Percentiles rank a stretch among this genome's conserved stretches.
phyloP scores from a whole-genome alignment of 1,284 basidiomycete genomes.

The Puccinia novopanici region DNA sequence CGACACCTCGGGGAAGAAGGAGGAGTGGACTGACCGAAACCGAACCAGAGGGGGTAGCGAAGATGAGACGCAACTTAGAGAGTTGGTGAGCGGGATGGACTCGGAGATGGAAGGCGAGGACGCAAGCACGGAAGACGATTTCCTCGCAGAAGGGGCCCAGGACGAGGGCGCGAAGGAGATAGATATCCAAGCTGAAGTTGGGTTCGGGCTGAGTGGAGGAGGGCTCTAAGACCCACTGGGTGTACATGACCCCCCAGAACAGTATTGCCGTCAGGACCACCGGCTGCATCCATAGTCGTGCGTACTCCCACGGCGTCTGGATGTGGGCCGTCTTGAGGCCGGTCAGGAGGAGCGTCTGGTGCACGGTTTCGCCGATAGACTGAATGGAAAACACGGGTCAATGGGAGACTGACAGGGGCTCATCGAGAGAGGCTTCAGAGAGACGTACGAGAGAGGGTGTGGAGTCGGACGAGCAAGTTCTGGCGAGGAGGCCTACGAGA shows the following conservation, averaged over 20 bases:
- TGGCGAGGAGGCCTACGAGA: neutral
- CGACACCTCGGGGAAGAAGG: neutral
- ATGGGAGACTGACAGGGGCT: too few species aligned
- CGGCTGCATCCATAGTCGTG: slow-evolving; percentile 50
- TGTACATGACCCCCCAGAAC: slow-evolving; percentile 81
- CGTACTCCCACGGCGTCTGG: slow-evolving; percentile 53
- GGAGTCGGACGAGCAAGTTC: neutral
- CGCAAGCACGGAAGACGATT: slow-evolving; percentile 82
- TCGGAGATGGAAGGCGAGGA: slow-evolving; percentile 73
- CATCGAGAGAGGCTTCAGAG: too few species aligned
- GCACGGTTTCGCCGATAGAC: slow-evolving; percentile 57
- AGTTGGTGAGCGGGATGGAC: slow-evolving; percentile 64
- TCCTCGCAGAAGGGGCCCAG: slow-evolving; percentile 91
- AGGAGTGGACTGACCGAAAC: slow-evolving; percentile 62
- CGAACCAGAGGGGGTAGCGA: slow-evolving; percentile 80
- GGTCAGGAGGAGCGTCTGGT: slow-evolving; percentile 42
- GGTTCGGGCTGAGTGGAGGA: too few species aligned
- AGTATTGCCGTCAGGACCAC: slow-evolving; percentile 71
- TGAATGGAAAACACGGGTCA: too few species aligned
- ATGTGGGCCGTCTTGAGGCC: slow-evolving; percentile 22
- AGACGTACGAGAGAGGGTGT: neutral
- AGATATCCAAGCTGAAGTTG: slow-evolving; percentile 62
- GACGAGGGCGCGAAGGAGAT: slow-evolving; percentile 68
- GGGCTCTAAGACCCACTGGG: slow-evolving; percentile 66
- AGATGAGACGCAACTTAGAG: slow-evolving; percentile 66